Evolutionary conservation across 192 early-diverging fungal species (phyloP).

Genomic region (Backusella morwellensis): DNA sequence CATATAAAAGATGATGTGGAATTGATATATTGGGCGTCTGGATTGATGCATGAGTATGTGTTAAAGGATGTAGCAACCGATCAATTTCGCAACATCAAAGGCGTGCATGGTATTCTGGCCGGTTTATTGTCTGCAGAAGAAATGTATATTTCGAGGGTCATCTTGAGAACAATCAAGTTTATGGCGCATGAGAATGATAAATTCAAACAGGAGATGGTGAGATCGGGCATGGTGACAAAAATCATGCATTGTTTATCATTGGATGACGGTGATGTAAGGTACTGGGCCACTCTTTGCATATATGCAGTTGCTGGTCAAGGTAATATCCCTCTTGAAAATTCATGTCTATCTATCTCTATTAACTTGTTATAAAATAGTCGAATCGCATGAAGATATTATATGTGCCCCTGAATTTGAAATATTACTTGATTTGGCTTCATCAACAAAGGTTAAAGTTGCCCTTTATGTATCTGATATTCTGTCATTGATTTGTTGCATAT

Average conservation of each 20-base stretch:
- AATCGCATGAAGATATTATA: conserved; percentile 34
- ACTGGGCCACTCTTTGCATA: conserved; percentile 63
- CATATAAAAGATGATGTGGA: conserved; percentile 65
- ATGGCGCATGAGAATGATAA: conserved; percentile 56
- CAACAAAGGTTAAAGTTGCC: conserved; percentile 24
- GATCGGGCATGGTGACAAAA: conserved; percentile 54
- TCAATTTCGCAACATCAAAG: conserved; percentile 58
- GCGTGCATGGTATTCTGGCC: conserved; percentile 58
- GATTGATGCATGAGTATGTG: conserved; percentile 77
- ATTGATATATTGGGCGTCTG: conserved; percentile 75
- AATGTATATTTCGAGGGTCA: conserved; percentile 63
- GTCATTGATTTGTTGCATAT: conserved; percentile 30
- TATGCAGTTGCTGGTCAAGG: conserved; percentile 42
- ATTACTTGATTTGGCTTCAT: conserved; percentile 25
- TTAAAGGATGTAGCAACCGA: conserved; percentile 59
- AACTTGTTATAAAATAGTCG: conserved; percentile 15
- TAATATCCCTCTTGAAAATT: not conserved
- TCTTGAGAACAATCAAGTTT: conserved; percentile 70
- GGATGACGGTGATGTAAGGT: conserved; percentile 70
- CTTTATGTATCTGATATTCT: conserved; percentile 35
- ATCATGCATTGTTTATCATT: conserved; percentile 60
- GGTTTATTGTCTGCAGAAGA: conserved; percentile 59
- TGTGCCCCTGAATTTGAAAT: conserved; percentile 33
- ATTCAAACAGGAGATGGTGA: conserved; percentile 64
- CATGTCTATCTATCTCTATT: not conserved